These are phyloP conservation scores for Luzula sylvatica DNA, from an alignment of 176 grass and related monocot species.

Conservation along the genomic window DNA sequence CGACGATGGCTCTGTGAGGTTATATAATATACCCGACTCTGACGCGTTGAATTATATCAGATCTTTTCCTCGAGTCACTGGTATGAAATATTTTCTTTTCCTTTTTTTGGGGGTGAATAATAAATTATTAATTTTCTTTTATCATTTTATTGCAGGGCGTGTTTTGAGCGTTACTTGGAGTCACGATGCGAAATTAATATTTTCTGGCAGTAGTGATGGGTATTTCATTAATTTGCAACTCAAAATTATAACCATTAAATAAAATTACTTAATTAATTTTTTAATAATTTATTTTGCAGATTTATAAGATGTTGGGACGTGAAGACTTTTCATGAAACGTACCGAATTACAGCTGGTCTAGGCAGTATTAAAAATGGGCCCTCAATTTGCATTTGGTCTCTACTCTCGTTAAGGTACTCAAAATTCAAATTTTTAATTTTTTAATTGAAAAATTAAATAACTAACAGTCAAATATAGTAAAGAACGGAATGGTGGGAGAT, in stretches of 20 bases:
- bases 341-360: constrained; percentile 81
- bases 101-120: neutral
- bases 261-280: neutral
- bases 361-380: constrained; percentile 60
- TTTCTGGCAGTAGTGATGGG: constrained; percentile 89
- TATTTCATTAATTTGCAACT: constrained; percentile 30
- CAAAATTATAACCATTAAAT: no score
- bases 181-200: constrained; percentile 56
- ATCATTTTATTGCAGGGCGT: constrained; percentile 34
- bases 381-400: constrained; percentile 55
- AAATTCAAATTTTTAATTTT: no score
- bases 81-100: constrained; percentile 28
- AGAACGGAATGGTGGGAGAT: no score
- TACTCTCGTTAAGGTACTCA: constrained; percentile 69
- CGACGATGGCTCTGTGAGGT: constrained; percentile 70
- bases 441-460: no score
- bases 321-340: constrained; percentile 66
- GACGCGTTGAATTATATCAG: constrained; percentile 66
- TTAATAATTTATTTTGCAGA: constrained; percentile 26
- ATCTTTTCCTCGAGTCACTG: constrained; percentile 76
- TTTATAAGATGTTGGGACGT: constrained; percentile 91
- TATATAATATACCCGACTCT: constrained; percentile 63
- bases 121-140: neutral
- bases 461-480: no score
- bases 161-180: constrained; percentile 91